Percentiles rank a stretch among this genome's conserved stretches.
Conservation (phyloP, 2,329 filamentous ascomycete genomes). For the Penicillium sp. region DNA sequence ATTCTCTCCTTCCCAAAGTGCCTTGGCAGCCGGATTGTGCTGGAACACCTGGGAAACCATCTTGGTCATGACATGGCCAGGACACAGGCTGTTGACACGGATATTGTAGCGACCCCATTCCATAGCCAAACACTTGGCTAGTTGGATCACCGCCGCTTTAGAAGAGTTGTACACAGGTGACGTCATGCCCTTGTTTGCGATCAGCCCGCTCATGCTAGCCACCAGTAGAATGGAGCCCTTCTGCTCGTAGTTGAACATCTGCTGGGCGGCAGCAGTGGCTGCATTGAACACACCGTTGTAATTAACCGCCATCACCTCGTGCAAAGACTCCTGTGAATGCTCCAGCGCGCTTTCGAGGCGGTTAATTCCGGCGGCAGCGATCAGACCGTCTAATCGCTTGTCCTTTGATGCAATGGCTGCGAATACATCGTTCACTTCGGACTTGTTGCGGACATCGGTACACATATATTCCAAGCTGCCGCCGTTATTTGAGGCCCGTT, state of each 20-base stretch:
- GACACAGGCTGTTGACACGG: conserved; percentile 53
- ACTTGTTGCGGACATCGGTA: conserved; percentile 46
- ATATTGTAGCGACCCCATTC: conserved; percentile 53
- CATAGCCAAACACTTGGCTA: conserved; percentile 50
- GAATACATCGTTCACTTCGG: conserved; percentile 36
- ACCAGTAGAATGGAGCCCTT: conserved; percentile 50
- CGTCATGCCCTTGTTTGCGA: conserved; percentile 48
- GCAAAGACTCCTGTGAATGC: conserved; percentile 40
- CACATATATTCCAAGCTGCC: conserved; percentile 46
- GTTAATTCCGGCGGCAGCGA: conserved; percentile 45
- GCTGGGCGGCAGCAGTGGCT: conserved; percentile 47
- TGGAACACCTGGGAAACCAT: conserved; percentile 81
- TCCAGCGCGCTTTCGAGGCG: conserved; percentile 42
- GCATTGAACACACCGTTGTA: conserved; percentile 50
- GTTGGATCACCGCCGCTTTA: conserved; percentile 54
- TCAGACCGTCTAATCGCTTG: conserved; percentile 40
- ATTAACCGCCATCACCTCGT: conserved; percentile 49
- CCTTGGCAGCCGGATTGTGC: conserved; percentile 61
- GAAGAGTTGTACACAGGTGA: conserved; percentile 51
- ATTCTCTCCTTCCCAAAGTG: conserved; percentile 46
- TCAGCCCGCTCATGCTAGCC: conserved; percentile 51
- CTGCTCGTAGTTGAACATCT: conserved; percentile 50
- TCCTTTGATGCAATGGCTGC: conserved; percentile 35
- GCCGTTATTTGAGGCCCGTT: conserved; percentile 35
- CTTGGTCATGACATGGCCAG: conserved; percentile 56